phyloP scores from a whole-genome alignment of 495 filamentous ascomycete genomes.

The Geopyxis carbonaria region DNA sequence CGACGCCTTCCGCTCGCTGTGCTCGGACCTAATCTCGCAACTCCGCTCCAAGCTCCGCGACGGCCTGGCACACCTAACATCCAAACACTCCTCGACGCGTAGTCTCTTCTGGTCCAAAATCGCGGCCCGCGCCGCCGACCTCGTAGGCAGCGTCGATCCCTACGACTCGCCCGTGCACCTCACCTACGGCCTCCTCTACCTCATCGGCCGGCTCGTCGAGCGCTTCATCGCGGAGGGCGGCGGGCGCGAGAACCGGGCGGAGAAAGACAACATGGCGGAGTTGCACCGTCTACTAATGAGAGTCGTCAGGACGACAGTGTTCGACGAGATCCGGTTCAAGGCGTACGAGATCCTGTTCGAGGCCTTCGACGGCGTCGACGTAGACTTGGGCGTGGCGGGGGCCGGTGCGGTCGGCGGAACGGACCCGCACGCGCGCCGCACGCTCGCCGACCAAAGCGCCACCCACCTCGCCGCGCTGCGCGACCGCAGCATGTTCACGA shows the following conservation, averaged over 20 bases:
- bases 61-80: not conserved
- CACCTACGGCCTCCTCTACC: constrained; percentile 3
- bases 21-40: not conserved
- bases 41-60: not conserved
- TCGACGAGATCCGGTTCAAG: constrained; percentile 3
- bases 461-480: too few species aligned
- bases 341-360: constrained; percentile 3
- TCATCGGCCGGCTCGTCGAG: constrained; percentile 4
- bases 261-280: too few species aligned
- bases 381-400: too few species aligned
- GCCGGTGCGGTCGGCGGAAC: too few species aligned
- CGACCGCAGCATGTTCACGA: too few species aligned
- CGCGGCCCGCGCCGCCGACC: too few species aligned
- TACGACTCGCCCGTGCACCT: not conserved
- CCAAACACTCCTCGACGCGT: not conserved
- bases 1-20: not conserved
- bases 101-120: not conserved
- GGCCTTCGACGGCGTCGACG: too few species aligned
- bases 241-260: too few species aligned
- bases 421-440: too few species aligned
- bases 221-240: not conserved
- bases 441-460: too few species aligned
- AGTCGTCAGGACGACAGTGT: too few species aligned
- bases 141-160: not conserved
- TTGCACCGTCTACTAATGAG: too few species aligned